Evolutionary conservation across 768 basidiomycete genomes (phyloP), one percentile per base, ranked within the genome.

Genomic region (Leucosporidium creatinivorum): DNA sequence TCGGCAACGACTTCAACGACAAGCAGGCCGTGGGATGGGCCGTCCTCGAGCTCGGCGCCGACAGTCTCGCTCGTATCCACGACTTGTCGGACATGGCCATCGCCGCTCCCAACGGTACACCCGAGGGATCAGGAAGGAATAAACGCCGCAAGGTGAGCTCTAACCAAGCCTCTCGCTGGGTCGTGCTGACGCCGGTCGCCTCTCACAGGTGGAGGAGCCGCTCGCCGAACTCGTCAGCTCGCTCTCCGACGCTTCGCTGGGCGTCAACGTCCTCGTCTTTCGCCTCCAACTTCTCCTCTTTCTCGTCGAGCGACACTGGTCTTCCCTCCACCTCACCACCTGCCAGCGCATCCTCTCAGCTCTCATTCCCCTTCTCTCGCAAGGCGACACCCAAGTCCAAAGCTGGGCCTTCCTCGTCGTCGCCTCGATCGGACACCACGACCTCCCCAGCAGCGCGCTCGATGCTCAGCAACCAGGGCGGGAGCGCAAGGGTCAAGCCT

Each of bases 371-470:
- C 82, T 87, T 48, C 79, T 93, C 39, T 81, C 85, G 6, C 79
- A 83, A 31, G 86, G 89, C 50, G 88, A 92, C 58, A 74, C 81
- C 1, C 74, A 77, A 4, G 79, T 89, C 2, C 93, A 94, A 74
- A 86, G 86, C 3, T 97, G 93, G 93, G 82, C 86, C 1, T 89
- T 94, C 74, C 73, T 94, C 36, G 89, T 86, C 75, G 80, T 92
- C 52, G 87, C 89, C 19, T 85, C 88, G 12, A 82, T 94, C 48
- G 86, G 87, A 3, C 77, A 82, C 71, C 80, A 83, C 8, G 83
- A 85, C 30, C 39, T 59, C 12, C 50, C 50, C 48, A 5, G 17
- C 44, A 12, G 8, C 10, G 39, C 44, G 8, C 2, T 1, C 30
- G 3, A 10, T 19, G 10, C 25, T 39, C 31, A 31, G 26, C n/a